Evolutionary conservation across 495 filamentous ascomycete genomes (phyloP).

Genomic region (Daldinia bambusicola): DNA sequence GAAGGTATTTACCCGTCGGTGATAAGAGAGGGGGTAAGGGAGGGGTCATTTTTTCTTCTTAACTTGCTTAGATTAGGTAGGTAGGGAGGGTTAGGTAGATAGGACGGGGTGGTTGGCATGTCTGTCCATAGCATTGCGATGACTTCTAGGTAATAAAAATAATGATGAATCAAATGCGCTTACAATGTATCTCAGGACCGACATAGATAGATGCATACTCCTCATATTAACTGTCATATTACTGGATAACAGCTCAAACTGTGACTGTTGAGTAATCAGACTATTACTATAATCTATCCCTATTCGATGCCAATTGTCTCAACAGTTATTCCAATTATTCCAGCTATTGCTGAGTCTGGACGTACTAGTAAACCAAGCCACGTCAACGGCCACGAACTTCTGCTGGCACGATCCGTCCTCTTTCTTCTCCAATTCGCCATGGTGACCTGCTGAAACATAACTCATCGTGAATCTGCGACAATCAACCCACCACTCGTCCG

Average conservation of each 20-base stretch:
- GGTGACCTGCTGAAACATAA: conserved; percentile 19
- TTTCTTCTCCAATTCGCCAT: conserved; percentile 6
- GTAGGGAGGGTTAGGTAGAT: too few species aligned
- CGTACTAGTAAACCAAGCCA: not conserved
- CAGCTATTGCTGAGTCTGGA: not conserved
- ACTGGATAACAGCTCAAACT: not conserved
- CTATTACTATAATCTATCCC: conserved; percentile 8
- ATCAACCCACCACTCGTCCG: not conserved
- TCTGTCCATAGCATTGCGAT: not conserved
- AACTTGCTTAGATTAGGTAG: too few species aligned
- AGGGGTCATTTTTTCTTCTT: too few species aligned
- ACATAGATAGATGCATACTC: not conserved
- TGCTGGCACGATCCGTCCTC: not conserved
- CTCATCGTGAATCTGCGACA: conserved; percentile 24
- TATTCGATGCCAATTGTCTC: conserved; percentile 6
- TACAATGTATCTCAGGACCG: not conserved
- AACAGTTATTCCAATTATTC: not conserved
- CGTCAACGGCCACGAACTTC: not conserved
- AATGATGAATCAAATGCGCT: not conserved
- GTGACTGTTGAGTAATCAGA: not conserved
- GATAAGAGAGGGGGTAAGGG: not conserved
- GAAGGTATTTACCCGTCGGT: not conserved
- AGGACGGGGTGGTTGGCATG: not conserved
- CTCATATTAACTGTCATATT: too few species aligned
- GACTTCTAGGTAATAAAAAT: conserved; percentile 6